Evolutionary conservation across 2,329 filamentous ascomycete species (phyloP).

Genomic region (Fusarium sp.): DNA sequence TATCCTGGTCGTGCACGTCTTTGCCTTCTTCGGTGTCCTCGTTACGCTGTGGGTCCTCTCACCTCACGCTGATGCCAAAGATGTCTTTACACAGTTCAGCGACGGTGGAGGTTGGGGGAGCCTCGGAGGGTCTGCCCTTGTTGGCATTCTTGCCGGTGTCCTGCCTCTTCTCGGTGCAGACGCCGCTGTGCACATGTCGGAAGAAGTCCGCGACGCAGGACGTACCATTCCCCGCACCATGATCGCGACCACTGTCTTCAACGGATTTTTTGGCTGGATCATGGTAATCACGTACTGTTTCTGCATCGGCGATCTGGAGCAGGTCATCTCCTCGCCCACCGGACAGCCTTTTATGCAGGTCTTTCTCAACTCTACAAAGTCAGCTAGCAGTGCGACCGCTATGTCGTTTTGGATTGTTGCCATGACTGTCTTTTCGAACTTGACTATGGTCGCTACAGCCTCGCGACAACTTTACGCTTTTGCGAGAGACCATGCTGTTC

Average conservation of each 20-base stretch:
- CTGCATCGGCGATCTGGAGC: slow-evolving; percentile 36
- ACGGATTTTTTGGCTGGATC: slow-evolving; percentile 40
- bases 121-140: slow-evolving; percentile 32
- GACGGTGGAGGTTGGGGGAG: slow-evolving; percentile 38
- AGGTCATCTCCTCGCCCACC: slow-evolving; percentile 33
- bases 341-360: slow-evolving; percentile 43
- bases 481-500: slow-evolving; percentile 38
- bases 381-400: slow-evolving; percentile 30
- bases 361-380: slow-evolving; percentile 38
- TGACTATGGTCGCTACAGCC: slow-evolving; percentile 39
- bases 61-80: slow-evolving; percentile 29
- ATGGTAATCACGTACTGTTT: slow-evolving; percentile 42
- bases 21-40: slow-evolving; percentile 38
- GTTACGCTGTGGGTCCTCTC: slow-evolving; percentile 42
- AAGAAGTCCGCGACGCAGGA: slow-evolving; percentile 37
- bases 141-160: slow-evolving; percentile 37
- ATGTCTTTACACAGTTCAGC: slow-evolving; percentile 38
- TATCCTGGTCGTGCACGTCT: slow-evolving; percentile 37
- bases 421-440: slow-evolving; percentile 40
- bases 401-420: slow-evolving; percentile 36
- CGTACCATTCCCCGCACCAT: slow-evolving; percentile 34
- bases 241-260: slow-evolving; percentile 38
- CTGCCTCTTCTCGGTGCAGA: slow-evolving; percentile 37
- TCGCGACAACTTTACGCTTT: slow-evolving; percentile 41
- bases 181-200: slow-evolving; percentile 41